Base-by-base conservation (phyloP, 2,329 filamentous ascomycete species). In the Penicillium brevicompactum region DNA sequence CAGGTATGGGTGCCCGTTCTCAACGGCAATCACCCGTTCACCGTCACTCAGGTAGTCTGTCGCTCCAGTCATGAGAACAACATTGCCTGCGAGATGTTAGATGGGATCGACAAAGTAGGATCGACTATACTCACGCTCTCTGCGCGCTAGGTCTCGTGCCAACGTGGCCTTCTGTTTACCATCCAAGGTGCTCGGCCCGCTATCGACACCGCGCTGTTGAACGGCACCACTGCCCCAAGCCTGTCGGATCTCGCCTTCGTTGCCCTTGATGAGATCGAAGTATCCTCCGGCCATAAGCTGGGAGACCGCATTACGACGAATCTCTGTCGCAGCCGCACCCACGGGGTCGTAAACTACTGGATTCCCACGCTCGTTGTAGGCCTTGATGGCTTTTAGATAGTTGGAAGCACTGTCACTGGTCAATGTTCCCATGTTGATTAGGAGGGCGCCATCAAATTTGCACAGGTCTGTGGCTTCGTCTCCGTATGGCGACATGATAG, bases 381-480 rank as follows among this genome's bases (percentile, higher is more conserved):
- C 92, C 40, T 77, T 77, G 9, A 96, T 78, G 0, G 92, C 92
- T 68, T 87, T 82, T 37, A 85, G 69, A 71, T 94, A 92, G 71
- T 90, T 91, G 10, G 78, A 67, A 3, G 93, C 74, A 34, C 87
- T 87, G 5, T 91, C 89, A 0, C 87, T 85, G 1, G 90, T 94
- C 6, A 93, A 86, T 0, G 91, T 96, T 27, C 93, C 93, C 91
- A 97, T 97, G 75, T 97, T 97, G 69, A 97, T 83, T 44, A 97
- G 89, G 1, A 97, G 82, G 0, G 88, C 85, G 10, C 90, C 91
- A 37, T 87, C 87, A 0, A 95, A 82, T 30, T 81, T 82, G 11
- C 89, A 87, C n/a, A 97, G 82, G 67, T 97, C 92, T 7, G 76
- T 71, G 0, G 92, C 92, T 79, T 97, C 93, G 48, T 87, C 84